These are phyloP conservation scores for Eucalyptus shirleyi DNA, from an alignment of 345 rosid genomes.

Conservation along the genomic window DNA sequence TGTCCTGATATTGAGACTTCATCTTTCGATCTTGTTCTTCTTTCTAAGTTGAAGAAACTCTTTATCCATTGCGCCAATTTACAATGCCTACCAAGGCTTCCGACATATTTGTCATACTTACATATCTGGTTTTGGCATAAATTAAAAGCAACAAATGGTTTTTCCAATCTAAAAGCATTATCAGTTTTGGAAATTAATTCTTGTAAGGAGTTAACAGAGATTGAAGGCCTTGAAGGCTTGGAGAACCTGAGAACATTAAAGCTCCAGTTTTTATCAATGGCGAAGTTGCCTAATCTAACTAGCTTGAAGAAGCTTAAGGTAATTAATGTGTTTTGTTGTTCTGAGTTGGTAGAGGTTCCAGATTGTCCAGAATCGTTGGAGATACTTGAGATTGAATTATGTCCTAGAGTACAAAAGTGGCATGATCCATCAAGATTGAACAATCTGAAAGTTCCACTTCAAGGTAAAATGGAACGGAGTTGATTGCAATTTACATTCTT, in stretches of 20 bases:
- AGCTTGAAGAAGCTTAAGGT: not conserved
- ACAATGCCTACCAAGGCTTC: not conserved
- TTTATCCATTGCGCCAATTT: accelerated
- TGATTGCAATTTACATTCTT: not conserved
- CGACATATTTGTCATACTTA: not conserved
- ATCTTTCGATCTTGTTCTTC: not conserved
- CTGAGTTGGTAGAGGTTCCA: accelerated
- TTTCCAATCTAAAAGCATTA: not conserved
- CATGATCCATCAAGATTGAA: not conserved
- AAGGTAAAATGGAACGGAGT: accelerated
- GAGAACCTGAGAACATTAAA: not conserved
- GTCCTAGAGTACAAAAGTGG: not conserved
- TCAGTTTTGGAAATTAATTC: accelerated
- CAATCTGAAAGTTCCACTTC: not conserved
- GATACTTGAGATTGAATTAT: accelerated
- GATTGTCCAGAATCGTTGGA: not conserved
- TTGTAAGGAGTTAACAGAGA: not conserved
- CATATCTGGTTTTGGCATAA: accelerated
- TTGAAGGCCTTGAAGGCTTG: not conserved
- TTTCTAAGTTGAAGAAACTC: not conserved
- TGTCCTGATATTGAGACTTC: not conserved
- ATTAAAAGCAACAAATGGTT: accelerated
- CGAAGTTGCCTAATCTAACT: not conserved
- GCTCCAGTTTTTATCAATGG: accelerated
- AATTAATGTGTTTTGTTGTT: accelerated